Base-by-base conservation (phyloP, 148 eudicot species). In the Pharnaceum exiguum region DNA sequence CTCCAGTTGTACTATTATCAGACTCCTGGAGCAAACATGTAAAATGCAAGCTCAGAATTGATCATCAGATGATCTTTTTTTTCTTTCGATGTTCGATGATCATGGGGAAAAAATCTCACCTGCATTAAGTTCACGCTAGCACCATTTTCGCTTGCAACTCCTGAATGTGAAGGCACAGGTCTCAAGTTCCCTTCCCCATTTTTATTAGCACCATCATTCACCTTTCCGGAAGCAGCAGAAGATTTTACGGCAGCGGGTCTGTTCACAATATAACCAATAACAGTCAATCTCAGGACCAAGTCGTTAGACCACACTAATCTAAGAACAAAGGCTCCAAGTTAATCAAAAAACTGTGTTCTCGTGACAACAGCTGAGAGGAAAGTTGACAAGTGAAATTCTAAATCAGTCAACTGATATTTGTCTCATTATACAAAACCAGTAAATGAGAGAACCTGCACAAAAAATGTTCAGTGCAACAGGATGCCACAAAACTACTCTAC, bases 101-200 rank as follows among this genome's bases (percentile, higher is more conserved):
- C n/a, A n/a, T n/a, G n/a, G n/a, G n/a, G n/a, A n/a, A n/a, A n/a
- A n/a, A 60, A 33, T 31, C 62, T 77, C 51, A 80, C 83, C 78
- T 83, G 82, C 73, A 67, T 56, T 33, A 66, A 56, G 56, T 80
- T 75, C 45, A 79, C 56, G 62, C 82, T 77, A 64, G 66, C 80
- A 57, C 68, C 90, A 63, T 73, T 72, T 46, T 76, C 91, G 55
- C 82, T 78, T 36, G 74, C 81, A 59, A 65, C 65, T 46, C 76
- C 77, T 42, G 88, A 74, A 47, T 67, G 56, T 19, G 77, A 66
- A 22, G 70, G 76, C 19, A 54, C 79, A 50, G 73, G 74, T 54
- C 52, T 71, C 29, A 78, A 63, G 53, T 61, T 62, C 57, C 61
- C 75, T 53, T 59, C 73, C 53, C 49, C 59, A 57, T 47, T 61